Evolutionary conservation across 2,329 filamentous ascomycete genomes (phyloP), one percentile per base, ranked within the genome.

Genomic region (Rhexocercosporidium sp.): DNA sequence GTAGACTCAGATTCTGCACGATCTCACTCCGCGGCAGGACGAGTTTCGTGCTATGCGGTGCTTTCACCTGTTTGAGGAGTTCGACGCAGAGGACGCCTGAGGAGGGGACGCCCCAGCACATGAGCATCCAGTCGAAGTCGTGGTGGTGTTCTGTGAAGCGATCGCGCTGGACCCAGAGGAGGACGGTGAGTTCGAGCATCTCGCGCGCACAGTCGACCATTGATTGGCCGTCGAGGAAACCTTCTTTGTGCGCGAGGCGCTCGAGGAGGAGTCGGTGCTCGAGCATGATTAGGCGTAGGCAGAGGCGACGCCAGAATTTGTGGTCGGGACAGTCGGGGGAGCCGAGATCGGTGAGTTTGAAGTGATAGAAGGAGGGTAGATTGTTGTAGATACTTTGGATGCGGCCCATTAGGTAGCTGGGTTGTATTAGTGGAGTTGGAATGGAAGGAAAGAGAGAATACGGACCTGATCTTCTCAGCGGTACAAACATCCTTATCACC

Each of bases 181-280:
- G 73, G 6, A 85, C 74, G 0, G 82, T 83, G 12, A 82, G 71
- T 0, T 79, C 78, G 0, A 85, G 81, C 76, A 86, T 80, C 68
- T 85, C 80, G 25, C 81, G 82, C 5, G 75, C 75, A 47, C 83
- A 84, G 25, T 82, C 79, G 1, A 79, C 74, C 7, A 85, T 74
- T 11, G 84, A 75, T 16, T 81, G 77, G 0, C 79, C 79, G 9
- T 79, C 76, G 9, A 79, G 78, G 0, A 76, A 70, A 14, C 79
- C 75, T 0, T 80, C 78, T 20, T 84, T 85, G 25, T 85, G 79
- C 9, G 89, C 76, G 0, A 89, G 80, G 18, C 88, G 80, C 65
- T 89, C 84, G 6, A 88, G 77, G 11, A 90, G 82, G 66, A 90
- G 88, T 2, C 86, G 78, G 46, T 88, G 88, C 49, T 88, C 83